Conservation (phyloP, 2,329 filamentous ascomycete genomes). For the Trichothecium roseum region DNA sequence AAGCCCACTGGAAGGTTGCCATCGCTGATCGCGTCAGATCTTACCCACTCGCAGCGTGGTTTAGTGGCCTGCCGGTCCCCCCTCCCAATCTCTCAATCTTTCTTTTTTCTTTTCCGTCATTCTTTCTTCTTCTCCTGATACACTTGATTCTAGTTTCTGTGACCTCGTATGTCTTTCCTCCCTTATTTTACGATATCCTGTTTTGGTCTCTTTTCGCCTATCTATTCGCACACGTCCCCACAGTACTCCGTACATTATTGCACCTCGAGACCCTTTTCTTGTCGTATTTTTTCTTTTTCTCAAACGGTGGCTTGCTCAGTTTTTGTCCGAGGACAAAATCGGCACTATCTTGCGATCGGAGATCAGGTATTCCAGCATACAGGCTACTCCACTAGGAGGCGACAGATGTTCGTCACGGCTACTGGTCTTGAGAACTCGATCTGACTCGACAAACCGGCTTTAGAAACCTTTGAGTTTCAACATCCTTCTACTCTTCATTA, state of each 20-base stretch:
- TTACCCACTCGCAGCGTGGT: conserved; percentile 4
- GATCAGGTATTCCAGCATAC: too few relatives aligned
- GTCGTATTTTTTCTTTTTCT: not conserved
- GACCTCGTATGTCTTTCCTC: not conserved
- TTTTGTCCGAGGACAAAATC: not conserved
- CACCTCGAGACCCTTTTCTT: not conserved
- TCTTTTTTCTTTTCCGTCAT: not conserved
- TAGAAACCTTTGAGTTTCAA: too few relatives aligned
- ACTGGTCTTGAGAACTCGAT: too few relatives aligned
- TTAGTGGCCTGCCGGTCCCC: not conserved
- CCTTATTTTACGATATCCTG: not conserved
- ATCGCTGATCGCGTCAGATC: conserved; percentile 5
- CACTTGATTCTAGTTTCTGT: too few relatives aligned
- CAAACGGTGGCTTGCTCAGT: not conserved
- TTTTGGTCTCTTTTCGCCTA: not conserved
- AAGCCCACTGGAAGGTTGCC: too few relatives aligned
- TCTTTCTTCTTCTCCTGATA: not conserved
- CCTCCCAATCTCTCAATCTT: conserved; percentile 2
- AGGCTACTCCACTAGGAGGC: too few relatives aligned
- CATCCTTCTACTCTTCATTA: not conserved
- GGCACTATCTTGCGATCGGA: not conserved
- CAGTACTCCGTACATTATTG: too few relatives aligned
- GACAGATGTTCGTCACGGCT: too few relatives aligned
- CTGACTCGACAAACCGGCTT: too few relatives aligned
- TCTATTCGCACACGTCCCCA: not conserved